phyloP scores from a whole-genome alignment of 1,284 basidiomycete genomes.

The Pseudozyma sp. region DNA sequence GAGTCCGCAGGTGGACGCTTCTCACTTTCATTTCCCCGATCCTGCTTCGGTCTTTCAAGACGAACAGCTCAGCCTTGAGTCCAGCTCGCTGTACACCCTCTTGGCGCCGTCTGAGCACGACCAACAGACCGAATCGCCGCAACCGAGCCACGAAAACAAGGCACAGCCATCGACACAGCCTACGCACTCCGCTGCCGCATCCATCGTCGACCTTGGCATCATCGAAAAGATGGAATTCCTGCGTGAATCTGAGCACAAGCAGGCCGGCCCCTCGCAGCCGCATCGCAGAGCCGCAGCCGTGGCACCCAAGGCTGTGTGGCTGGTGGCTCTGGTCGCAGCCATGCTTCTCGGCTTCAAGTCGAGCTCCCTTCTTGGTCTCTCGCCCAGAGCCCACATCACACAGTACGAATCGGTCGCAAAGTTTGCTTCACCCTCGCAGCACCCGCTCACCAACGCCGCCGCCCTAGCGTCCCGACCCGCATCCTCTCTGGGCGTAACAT shows the following conservation, averaged over 20 bases:
- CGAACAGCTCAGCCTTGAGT: conserved; percentile 9
- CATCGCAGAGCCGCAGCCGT: neutral
- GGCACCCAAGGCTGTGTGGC: conserved; percentile 22
- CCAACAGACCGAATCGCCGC: neutral
- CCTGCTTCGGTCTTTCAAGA: conserved; percentile 26
- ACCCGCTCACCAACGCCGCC: neutral
- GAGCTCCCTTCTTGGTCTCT: conserved; percentile 3
- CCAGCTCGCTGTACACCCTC: conserved; percentile 26
- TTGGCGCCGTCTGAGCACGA: conserved; percentile 11
- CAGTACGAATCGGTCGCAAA: conserved; percentile 7
- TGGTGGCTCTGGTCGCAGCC: conserved; percentile 27
- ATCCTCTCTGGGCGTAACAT: conserved; percentile 4
- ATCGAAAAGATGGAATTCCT: conserved; percentile 16
- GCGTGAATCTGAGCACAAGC: neutral
- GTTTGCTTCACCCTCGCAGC: conserved; percentile 17
- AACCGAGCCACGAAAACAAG: neutral
- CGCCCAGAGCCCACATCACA: neutral
- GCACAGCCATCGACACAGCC: neutral
- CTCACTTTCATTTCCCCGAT: conserved; percentile 39
- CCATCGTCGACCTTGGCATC: conserved; percentile 1
- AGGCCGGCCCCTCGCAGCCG: conserved; percentile 1
- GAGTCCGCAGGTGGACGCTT: conserved; percentile 29
- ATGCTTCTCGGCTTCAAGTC: conserved; percentile 28
- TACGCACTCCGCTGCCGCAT: neutral
- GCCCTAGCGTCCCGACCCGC: neutral